A percentile compares a stretch with the other conserved stretches of the same genome.
These are phyloP conservation scores for Globisporangium canariense DNA, from an alignment of 352 stramenopile genomes.

Conservation along the genomic window DNA sequence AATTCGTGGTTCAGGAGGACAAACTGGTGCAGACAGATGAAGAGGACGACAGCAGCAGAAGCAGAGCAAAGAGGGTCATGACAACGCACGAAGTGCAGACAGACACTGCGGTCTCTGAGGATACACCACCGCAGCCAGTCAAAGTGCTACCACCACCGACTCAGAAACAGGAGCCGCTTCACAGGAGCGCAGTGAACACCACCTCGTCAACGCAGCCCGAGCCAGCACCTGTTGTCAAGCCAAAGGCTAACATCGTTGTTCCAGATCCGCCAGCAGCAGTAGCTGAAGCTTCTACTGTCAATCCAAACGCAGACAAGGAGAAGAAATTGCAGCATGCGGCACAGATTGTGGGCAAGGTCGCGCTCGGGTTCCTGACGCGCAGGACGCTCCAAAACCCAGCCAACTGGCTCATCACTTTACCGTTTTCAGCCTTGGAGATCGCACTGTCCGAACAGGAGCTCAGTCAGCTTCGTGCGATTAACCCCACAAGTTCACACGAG, in stretches of 20 bases:
- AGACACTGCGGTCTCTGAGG: conserved; percentile 6
- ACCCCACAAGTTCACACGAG: not conserved
- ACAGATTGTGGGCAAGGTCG: conserved; percentile 47
- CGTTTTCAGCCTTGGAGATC: conserved; percentile 24
- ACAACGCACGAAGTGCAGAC: conserved; percentile 32
- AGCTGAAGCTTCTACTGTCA: not conserved
- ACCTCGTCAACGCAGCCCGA: conserved; percentile 7
- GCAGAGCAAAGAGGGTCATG: not conserved
- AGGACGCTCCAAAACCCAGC: conserved; percentile 33
- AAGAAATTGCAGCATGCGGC: conserved; percentile 34
- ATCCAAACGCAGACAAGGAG: conserved; percentile 10
- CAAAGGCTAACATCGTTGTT: not conserved
- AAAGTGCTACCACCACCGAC: not conserved
- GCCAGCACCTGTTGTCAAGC: not conserved
- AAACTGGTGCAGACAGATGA: conserved; percentile 62
- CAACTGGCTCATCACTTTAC: conserved; percentile 52
- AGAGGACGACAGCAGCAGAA: conserved; percentile 17
- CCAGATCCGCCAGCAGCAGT: not conserved
- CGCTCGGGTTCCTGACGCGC: conserved; percentile 40
- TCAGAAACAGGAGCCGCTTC: conserved; percentile 4
- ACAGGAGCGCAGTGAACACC: not conserved
- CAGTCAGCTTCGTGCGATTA: conserved; percentile 14
- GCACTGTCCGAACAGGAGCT: conserved; percentile 36
- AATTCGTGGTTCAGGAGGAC: conserved; percentile 28
- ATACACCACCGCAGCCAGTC: not conserved